A percentile compares a stretch with the other conserved stretches of the same genome.
These are phyloP conservation scores for Candida loeiensis DNA, from an alignment of 805 yeast genomes.

Conservation along the genomic window DNA sequence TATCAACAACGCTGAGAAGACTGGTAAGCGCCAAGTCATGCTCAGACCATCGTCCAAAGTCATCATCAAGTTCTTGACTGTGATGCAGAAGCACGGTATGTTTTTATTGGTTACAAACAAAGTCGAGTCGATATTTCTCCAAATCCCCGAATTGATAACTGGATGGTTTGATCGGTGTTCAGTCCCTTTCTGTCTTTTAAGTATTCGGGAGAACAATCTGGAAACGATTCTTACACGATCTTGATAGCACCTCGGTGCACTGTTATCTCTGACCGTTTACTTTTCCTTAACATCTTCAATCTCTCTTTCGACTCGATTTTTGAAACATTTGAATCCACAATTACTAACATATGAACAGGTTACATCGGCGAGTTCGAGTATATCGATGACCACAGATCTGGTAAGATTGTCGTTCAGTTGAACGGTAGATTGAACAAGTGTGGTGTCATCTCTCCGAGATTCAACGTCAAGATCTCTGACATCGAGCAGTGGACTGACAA, in stretches of 20 bases:
- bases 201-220: constrained; percentile 80
- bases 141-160: constrained; percentile 95
- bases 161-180: constrained; percentile 87
- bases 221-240: constrained; percentile 69
- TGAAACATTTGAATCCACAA: constrained; percentile 1
- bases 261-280: constrained; percentile 53
- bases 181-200: constrained; percentile 97
- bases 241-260: constrained; percentile 24
- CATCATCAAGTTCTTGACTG: constrained; percentile 92
- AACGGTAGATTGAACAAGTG: constrained; percentile 70
- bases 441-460: constrained; percentile 27
- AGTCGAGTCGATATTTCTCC: neutral
- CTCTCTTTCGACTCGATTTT: constrained; percentile 2
- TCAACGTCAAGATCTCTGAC: constrained; percentile 25
- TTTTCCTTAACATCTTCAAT: constrained; percentile 54
- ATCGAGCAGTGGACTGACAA: constrained; percentile 27
- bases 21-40: constrained; percentile 98
- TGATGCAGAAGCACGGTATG: constrained; percentile 92
- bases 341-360: constrained; percentile 23
- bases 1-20: constrained; percentile 98
- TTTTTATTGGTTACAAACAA: constrained; percentile 1
- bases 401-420: constrained; percentile 93
- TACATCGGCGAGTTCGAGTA: constrained; percentile 98
- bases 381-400: constrained; percentile 98
- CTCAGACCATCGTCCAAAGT: constrained; percentile 98